These are phyloP conservation scores for Lanzia echinophila DNA, from an alignment of 2,329 filamentous ascomycete genomes.

Conservation along the genomic window DNA sequence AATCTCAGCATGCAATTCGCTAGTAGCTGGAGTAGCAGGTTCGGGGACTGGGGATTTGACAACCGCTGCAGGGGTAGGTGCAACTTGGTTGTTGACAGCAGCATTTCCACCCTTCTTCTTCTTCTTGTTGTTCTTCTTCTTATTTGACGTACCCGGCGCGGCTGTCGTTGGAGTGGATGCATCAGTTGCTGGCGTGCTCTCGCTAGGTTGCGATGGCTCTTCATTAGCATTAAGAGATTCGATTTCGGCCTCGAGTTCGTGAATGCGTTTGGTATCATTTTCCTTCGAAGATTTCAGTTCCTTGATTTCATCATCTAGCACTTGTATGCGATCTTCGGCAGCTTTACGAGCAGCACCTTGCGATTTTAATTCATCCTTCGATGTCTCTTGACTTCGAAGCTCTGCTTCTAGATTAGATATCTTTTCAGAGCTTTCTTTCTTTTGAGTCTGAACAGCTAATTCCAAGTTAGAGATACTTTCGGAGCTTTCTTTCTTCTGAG, in stretches of 20 bases:
- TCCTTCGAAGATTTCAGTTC: conserved; percentile 18
- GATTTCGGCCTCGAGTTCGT: conserved; percentile 21
- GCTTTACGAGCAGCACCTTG: conserved; percentile 17
- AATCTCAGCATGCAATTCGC: conserved; percentile 25
- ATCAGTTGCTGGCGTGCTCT: conserved; percentile 21
- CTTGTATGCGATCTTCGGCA: conserved; percentile 16
- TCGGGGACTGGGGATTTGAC: conserved; percentile 14
- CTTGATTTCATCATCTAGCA: conserved; percentile 21
- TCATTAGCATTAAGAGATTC: conserved; percentile 16
- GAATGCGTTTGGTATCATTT: conserved; percentile 18
- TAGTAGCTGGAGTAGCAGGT: conserved; percentile 9
- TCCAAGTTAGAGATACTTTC: conserved; percentile 22
- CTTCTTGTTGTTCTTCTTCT: conserved; percentile 67
- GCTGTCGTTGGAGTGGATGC: conserved; percentile 37
- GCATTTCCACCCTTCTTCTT: conserved; percentile 61
- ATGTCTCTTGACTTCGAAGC: conserved; percentile 15
- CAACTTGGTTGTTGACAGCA: conserved; percentile 24
- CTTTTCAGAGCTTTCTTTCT: conserved; percentile 17
- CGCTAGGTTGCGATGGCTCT: conserved; percentile 9
- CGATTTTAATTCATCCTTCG: conserved; percentile 13
- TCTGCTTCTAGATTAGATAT: conserved; percentile 17
- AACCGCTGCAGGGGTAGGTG: conserved; percentile 17
- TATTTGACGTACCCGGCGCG: conserved; percentile 39
- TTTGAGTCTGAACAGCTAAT: conserved; percentile 17
- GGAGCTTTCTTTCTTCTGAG: conserved; percentile 15